phyloP scores from a whole-genome alignment of 1,284 basidiomycete species.

The Cutaneotrichosporon mucoides region DNA sequence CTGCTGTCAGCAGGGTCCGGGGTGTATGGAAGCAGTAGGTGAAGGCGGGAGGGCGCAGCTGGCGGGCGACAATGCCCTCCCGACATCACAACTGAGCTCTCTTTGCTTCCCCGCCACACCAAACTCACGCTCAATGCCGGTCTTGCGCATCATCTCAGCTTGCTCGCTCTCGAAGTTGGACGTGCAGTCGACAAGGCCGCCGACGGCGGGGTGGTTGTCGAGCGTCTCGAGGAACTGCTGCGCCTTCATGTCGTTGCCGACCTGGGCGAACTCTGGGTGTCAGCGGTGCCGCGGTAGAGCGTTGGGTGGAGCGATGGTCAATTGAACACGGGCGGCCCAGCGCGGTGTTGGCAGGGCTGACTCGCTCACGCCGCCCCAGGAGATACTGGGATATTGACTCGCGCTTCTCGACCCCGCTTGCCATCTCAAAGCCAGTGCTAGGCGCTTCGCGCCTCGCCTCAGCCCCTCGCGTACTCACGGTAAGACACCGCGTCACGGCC shows the following conservation, averaged over 20 bases:
- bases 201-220: conserved; percentile 50
- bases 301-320: too few species aligned
- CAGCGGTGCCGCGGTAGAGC: neutral
- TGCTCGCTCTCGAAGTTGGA: conserved; percentile 49
- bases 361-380: too few species aligned
- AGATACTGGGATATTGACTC: too few species aligned
- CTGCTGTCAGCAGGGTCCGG: neutral
- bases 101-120: neutral
- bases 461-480: conserved; percentile 28
- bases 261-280: conserved; percentile 49
- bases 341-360: too few species aligned
- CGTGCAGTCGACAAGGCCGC: conserved; percentile 49
- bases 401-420: too few species aligned
- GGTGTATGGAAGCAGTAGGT: too few species aligned
- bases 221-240: conserved; percentile 50
- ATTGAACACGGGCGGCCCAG: too few species aligned
- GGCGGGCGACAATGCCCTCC: too few species aligned
- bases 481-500: conserved; percentile 51
- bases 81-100: too few species aligned
- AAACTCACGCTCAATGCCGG: conserved; percentile 13
- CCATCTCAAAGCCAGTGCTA: neutral
- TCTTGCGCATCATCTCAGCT: conserved; percentile 48
- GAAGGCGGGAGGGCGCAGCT: too few species aligned
- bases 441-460: neutral
- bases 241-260: conserved; percentile 51